These are phyloP conservation scores for Cadophora sp. DNA, from an alignment of 2,329 filamentous ascomycete species.

Conservation along the genomic window DNA sequence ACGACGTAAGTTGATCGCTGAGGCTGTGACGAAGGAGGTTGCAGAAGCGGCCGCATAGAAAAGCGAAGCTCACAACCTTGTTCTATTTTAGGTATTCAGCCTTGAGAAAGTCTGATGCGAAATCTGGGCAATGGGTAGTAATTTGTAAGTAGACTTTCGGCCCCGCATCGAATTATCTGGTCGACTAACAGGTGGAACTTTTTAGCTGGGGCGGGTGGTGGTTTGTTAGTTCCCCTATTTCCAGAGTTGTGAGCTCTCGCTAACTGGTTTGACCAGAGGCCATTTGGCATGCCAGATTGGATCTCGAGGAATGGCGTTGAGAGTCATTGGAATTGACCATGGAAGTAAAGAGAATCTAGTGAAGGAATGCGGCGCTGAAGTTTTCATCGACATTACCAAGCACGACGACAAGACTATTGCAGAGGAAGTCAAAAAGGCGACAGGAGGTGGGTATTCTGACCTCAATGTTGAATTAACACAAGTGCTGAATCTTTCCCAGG, in stretches of 20 bases:
- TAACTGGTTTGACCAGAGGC: conserved; percentile 47
- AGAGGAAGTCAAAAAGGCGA: conserved; percentile 61
- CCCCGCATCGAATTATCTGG: conserved; percentile 16
- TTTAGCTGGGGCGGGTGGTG: conserved; percentile 62
- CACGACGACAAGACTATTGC: conserved; percentile 56
- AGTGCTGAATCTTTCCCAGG: conserved; percentile 12
- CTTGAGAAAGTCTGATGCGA: conserved; percentile 64
- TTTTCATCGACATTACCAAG: conserved; percentile 68
- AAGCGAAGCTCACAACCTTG: conserved; percentile 36
- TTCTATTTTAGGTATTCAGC: conserved; percentile 58
- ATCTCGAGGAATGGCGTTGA: conserved; percentile 61
- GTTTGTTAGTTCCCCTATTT: conserved; percentile 48
- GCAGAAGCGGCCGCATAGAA: conserved; percentile 36
- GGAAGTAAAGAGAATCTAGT: conserved; percentile 65
- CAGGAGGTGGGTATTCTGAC: conserved; percentile 49
- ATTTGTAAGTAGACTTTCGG: conserved; percentile 36
- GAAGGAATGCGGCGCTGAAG: conserved; percentile 66
- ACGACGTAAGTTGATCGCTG: conserved; percentile 52
- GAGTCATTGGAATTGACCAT: conserved; percentile 71
- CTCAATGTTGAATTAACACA: background rate
- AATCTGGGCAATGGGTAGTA: conserved; percentile 46
- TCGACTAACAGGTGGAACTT: conserved; percentile 29
- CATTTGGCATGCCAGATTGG: conserved; percentile 69
- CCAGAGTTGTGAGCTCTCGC: conserved; percentile 12
- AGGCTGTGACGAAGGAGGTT: conserved; percentile 25